These are phyloP conservation scores for Chlamydomonas reinhardtii DNA, from an alignment of 163 green algal species.

Conservation along the genomic window DNA sequence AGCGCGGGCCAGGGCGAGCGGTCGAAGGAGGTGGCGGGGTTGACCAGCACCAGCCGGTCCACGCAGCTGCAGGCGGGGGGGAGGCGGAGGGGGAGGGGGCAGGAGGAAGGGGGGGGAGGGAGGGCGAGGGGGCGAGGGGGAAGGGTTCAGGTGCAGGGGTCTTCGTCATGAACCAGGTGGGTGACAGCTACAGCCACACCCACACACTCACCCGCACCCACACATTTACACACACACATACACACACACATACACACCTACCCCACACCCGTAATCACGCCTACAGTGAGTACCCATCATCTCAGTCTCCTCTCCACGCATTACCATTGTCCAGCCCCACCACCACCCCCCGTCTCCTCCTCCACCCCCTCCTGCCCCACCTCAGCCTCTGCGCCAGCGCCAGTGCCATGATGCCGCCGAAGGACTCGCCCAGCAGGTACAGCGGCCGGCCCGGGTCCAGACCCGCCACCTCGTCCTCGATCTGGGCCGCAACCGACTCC, in stretches of 20 bases:
- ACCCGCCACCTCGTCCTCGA: conserved; percentile 55
- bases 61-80: conserved; percentile 47
- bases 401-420: conserved; percentile 89
- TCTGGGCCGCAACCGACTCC: conserved; percentile 12
- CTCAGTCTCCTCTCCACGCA: too few relatives aligned
- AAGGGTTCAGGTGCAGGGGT: too few relatives aligned
- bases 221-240: too few relatives aligned
- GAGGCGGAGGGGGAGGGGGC: too few relatives aligned
- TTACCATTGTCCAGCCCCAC: too few relatives aligned
- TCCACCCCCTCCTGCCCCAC: conserved; percentile 10
- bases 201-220: too few relatives aligned
- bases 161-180: too few relatives aligned
- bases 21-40: conserved; percentile 90
- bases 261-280: too few relatives aligned
- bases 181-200: too few relatives aligned
- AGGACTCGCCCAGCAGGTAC: conserved; percentile 94
- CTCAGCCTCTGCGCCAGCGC: conserved; percentile 70
- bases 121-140: not conserved
- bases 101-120: not conserved
- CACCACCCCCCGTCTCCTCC: too few relatives aligned
- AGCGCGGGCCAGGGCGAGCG: conserved; percentile 77
- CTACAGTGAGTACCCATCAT: too few relatives aligned
- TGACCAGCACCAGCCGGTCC: conserved; percentile 85
- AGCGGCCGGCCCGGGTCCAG: conserved; percentile 72
- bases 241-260: too few relatives aligned